A percentile compares a stretch with the other conserved stretches of the same genome.
Conservation (phyloP, 768 basidiomycete species). For the Trametopsis cervina region DNA sequence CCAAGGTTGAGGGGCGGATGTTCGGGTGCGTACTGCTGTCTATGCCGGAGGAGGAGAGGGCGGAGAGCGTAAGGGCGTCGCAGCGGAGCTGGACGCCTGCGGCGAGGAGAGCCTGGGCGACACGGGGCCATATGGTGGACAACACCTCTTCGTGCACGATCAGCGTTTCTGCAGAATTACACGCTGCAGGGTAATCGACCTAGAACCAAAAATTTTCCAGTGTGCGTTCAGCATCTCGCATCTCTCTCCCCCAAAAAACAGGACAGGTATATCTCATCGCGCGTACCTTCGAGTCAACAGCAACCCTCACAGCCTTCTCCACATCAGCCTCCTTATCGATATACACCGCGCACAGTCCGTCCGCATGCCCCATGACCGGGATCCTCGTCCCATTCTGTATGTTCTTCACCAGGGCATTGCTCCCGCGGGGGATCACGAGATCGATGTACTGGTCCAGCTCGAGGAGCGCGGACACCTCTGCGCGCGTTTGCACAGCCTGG, state of each 20-base stretch:
- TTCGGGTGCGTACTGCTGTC: too few relatives aligned
- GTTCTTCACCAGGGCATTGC: slow-evolving; percentile 79
- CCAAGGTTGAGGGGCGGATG: slow-evolving; percentile 45
- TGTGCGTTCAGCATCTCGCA: too few relatives aligned
- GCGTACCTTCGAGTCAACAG: slow-evolving; percentile 92
- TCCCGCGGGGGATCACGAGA: slow-evolving; percentile 93
- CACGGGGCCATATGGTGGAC: slow-evolving; percentile 68
- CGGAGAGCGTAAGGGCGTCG: slow-evolving; percentile 56
- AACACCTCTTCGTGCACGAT: slow-evolving; percentile 75
- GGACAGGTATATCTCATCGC: too few relatives aligned
- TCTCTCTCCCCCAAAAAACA: too few relatives aligned
- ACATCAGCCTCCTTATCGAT: slow-evolving; percentile 76
- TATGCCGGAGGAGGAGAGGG: slow-evolving; percentile 38
- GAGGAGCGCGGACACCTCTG: slow-evolving; percentile 84
- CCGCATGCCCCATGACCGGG: slow-evolving; percentile 98
- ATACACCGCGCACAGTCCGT: slow-evolving; percentile 89
- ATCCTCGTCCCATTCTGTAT: slow-evolving; percentile 91
- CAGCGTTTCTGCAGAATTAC: slow-evolving; percentile 88
- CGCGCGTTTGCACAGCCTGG: slow-evolving; percentile 86
- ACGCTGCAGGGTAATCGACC: slow-evolving; percentile 94
- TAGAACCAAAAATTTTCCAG: too few relatives aligned
- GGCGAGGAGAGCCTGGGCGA: slow-evolving; percentile 65
- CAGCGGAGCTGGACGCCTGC: slow-evolving; percentile 75
- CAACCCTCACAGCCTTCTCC: slow-evolving; percentile 76
- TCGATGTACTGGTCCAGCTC: slow-evolving; percentile 90